A percentile compares a stretch with the other conserved stretches of the same genome.
Evolutionary conservation across 2,329 filamentous ascomycete genomes (phyloP).

Genomic region (Verticillium nubilum): DNA sequence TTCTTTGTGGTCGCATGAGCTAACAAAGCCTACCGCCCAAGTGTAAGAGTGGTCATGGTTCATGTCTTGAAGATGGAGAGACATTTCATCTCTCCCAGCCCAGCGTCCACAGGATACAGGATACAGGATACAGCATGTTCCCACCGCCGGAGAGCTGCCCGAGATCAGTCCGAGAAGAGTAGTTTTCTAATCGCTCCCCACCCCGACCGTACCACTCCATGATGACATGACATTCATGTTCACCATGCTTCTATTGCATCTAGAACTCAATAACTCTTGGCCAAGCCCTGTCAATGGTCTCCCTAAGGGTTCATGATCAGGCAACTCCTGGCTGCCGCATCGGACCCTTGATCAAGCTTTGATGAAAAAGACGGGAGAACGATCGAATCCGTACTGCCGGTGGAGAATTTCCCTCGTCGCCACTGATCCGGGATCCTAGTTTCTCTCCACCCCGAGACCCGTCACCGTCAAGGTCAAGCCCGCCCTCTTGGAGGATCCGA

Average conservation of each 20-base stretch:
- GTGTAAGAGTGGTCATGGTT: no score
- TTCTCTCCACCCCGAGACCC: not conserved
- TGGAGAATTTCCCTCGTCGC: not conserved
- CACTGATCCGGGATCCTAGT: not conserved
- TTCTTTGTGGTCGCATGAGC: not conserved
- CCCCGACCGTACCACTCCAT: not conserved
- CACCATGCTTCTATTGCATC: not conserved
- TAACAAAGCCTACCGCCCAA: no score
- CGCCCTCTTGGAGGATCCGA: constrained; percentile 1
- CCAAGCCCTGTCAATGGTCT: not conserved
- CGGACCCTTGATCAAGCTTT: not conserved
- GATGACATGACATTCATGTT: no score
- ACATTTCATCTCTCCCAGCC: not conserved
- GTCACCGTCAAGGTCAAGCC: constrained; percentile 1
- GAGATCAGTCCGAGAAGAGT: not conserved
- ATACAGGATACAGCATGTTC: no score
- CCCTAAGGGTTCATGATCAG: not conserved
- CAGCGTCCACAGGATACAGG: no score
- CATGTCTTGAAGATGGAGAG: not conserved
- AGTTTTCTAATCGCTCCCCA: not conserved
- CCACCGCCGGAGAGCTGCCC: no score
- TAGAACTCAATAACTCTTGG: not conserved
- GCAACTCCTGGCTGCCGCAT: not conserved
- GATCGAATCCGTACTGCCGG: not conserved
- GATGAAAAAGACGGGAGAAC: not conserved